Base-by-base conservation (phyloP, 331 rosid species). In the Phaseolus coccineus region DNA sequence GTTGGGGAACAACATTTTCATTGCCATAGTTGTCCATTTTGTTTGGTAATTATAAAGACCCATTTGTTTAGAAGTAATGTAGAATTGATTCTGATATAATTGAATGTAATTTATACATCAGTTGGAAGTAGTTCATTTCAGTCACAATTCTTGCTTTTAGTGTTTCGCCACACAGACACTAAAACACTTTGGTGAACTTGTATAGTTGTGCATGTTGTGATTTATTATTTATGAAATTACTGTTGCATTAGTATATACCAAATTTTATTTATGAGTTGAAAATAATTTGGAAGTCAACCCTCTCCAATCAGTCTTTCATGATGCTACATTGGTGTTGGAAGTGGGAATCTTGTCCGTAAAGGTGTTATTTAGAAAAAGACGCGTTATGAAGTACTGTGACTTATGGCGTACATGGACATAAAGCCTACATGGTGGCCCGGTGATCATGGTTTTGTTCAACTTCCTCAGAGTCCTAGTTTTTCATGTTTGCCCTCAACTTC, bases 311-410 rank as follows among this genome's bases (percentile, higher is more conserved):
- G 1, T 64, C 37, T 77, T 77, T 19, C 74, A 65, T 37, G 67
- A 31, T 77, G 46, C 30, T 52, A 14, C 64, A 48, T 31, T 46
- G 1, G 24, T 12, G 50, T 19, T 61, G 71, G 61, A n/a, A 59
- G 10, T 74, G 71, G 71, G 47, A 10, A 28, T 46, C 5, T 44
- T 75, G 71, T 62, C 58, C 33, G 47, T 59, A 30, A 58, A 74
- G 70, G 28, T 46, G 4, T 59, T 46, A 6, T 74, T 3, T 30
- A 33, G 48, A 42, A 25, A 24, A 39, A 25, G 69, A 40, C 69
- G 44, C 69, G 28, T 40, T 7, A 25, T 8, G 42, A 6, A 8
- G 63, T 48, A 7, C 25, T 48, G 28, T 64, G 0, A 14, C 81
- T 31, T 4, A 3, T 31, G 52, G 61, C 42, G 82, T 28, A 42